Base-by-base conservation (phyloP, 2,329 filamentous ascomycete species). In the Aspergillus ochraceus region DNA sequence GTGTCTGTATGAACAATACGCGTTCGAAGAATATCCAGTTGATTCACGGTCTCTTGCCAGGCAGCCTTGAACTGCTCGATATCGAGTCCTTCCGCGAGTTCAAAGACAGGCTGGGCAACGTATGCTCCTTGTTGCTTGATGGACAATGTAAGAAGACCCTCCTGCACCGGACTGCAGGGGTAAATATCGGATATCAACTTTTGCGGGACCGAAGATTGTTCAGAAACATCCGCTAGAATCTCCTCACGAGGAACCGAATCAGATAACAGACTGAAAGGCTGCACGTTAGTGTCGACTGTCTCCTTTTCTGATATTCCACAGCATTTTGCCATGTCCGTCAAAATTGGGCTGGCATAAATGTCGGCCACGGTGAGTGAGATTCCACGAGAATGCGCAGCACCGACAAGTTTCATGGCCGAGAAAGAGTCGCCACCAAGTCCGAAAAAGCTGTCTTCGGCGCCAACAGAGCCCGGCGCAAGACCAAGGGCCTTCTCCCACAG, bases 1-100 rank as follows among this genome's bases (percentile, higher is more conserved):
- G 69, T 64, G 3, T 72, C 72, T 1, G 74, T 76, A 55, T 79
- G 73, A 5, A 79, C 71, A 53, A 81, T 75, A 9, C 81, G 76
- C 24, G 82, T 84, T 11, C 82, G 76, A 11, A 84, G 71, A 19
- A 84, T 81, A 30, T 80, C 78, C 26, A 79, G 69, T 39, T 79
- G 77, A 8, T 76, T 65, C 2, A 82, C 75, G 4, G 77, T 73
- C 12, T 72, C 71, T 52, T 81, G 75, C 80, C 81, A 84, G 0
- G 81, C 75, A 9, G 70, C 64, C 60, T 79, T 81, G 70, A 83
- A 80, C 29, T 70, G 73, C 8, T 67, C 65, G 3, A 82, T 46
- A 58, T 83, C 73, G 5, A 81, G 64, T 3, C 70, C 57, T 4
- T 67, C 55, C 0, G 74, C 68, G 2, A 84, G 74, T 4, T 69